Base-by-base conservation (phyloP, 179 eudicot genomes). In the Sideroxylon spinosum region DNA sequence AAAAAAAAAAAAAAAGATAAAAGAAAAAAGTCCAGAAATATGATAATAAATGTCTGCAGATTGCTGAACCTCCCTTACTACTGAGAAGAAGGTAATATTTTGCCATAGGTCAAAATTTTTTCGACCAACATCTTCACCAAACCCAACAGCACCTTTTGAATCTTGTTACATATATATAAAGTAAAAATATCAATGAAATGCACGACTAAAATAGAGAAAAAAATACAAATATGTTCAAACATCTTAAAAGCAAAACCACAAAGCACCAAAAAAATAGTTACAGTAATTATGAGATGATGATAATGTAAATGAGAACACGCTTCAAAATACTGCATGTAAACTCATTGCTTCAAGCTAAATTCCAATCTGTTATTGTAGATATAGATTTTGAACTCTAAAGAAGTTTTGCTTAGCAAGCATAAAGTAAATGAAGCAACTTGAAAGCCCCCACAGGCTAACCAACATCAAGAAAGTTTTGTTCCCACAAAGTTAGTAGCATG, bases 21-120 rank as follows among this genome's bases (percentile, higher is more conserved):
- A 17, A 23, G 0, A 57, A 0, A 72, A 26, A 28, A 7, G 8
- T 7, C 52, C 62, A 14, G 7, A 37, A 57, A 73, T 49, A 62
- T 29, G 23, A 7, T n/a, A 68, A 86, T 86, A 94, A 95, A 93
- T 87, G 76, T 94, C 97, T 37, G 97, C 88, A 62, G 98, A 94
- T 82, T 88, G 85, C 82, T 93, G 97, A 72, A 93, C 95, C 85
- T 92, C 97, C 68, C 92, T 97, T 26, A 95, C 97, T 14, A 92
- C 98, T 55, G 90, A 86, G 83, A 94, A 93, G 72, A 93, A 94
- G 44, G 89, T 64, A 70, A 92, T 97, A 63, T 82, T 90, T 85
- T 90, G 91, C 98, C 97, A 94, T 86, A 86, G 87, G 91, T 94
- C 98, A 76, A 94, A 94, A 37, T 85, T 85, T 64, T 83, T 78